These are phyloP conservation scores for Eimeria praecox DNA, from an alignment of 169 alveolate genomes.

Conservation along the genomic window DNA sequence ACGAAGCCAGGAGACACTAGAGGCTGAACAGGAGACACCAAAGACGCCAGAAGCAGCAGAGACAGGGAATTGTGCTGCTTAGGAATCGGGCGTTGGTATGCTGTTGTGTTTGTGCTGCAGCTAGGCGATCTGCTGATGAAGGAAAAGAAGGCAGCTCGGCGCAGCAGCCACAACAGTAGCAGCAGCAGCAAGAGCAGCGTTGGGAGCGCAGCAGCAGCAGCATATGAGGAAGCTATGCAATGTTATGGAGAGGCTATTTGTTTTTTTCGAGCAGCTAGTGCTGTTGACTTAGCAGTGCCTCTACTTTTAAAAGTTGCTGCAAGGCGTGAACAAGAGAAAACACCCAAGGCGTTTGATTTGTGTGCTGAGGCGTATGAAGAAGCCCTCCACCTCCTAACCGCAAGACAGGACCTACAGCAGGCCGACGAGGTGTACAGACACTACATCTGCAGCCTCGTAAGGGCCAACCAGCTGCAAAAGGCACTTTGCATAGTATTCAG, in stretches of 20 bases:
- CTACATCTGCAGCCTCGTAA: slow-evolving; percentile 31
- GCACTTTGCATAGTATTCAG: background rate
- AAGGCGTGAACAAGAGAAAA: background rate
- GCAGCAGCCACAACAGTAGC: slow-evolving; percentile 27
- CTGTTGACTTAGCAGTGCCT: background rate
- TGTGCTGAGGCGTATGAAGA: slow-evolving; percentile 34
- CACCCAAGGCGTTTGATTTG: background rate
- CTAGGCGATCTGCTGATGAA: slow-evolving; percentile 39
- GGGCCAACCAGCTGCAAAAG: background rate
- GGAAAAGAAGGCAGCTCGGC: slow-evolving; percentile 44
- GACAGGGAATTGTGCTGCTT: background rate
- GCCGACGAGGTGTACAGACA: slow-evolving; percentile 37
- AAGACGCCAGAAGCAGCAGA: background rate
- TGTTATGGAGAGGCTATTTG: slow-evolving; percentile 16
- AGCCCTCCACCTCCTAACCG: slow-evolving; percentile 7
- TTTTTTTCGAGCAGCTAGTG: background rate
- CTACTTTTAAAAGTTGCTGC: slow-evolving; percentile 11
- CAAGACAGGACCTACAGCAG: background rate
- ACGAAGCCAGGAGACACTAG: background rate
- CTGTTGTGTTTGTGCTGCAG: background rate
- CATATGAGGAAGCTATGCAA: slow-evolving; percentile 50
- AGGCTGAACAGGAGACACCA: background rate
- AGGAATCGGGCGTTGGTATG: background rate
- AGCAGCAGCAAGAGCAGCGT: background rate
- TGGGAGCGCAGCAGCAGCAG: slow-evolving; percentile 9